Base-by-base conservation (phyloP, 2,329 filamentous ascomycete species). In the Calonectria henricotiae region DNA sequence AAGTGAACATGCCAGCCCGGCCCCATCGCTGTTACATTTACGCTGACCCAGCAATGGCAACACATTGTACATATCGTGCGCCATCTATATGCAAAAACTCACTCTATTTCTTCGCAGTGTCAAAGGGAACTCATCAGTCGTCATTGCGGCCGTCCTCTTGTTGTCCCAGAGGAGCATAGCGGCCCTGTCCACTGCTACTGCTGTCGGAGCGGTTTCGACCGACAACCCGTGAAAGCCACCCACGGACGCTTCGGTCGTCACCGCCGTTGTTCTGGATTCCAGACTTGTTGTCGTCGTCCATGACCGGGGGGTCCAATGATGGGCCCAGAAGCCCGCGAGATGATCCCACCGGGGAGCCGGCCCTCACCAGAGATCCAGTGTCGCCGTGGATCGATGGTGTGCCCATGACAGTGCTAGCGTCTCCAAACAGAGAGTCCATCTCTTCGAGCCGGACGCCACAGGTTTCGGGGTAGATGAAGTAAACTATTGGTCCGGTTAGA, bases 381-480 rank as follows among this genome's bases (percentile, higher is more conserved):
- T 98, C 95, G 66, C 91, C 92, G 69, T 91, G 88, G 1, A 94
- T 87, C 51, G 91, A 90, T 1, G 96, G 95, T 0, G 96, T 98
- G 46, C 86, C 88, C 61, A 94, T 92, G 12, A 92, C 90, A 2
- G 94, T 95, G 30, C 94, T 96, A 41, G 95, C 94, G 82, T 99
- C 96, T 74, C 96, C 96, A 79, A 99, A 99, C 17, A 99, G 85
- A 3, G 91, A 89, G 80, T 97, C 94, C 96, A 99, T 99, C 76
- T 99, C 96, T 83, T 99, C 96, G 62, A 99, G 88, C 68, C 95
- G 92, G 68, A 99, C 92, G 77, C 97, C 97, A 75, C 95, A 96
- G 0, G 96, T 99, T 83, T 99, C 96, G 35, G 96, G 96, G 81
- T 98, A 99, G 75, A 98, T 90, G 83, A 98, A 98, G 84, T 96